Base-by-base conservation (phyloP, 768 basidiomycete species). In the Macrocybe gigantea region DNA sequence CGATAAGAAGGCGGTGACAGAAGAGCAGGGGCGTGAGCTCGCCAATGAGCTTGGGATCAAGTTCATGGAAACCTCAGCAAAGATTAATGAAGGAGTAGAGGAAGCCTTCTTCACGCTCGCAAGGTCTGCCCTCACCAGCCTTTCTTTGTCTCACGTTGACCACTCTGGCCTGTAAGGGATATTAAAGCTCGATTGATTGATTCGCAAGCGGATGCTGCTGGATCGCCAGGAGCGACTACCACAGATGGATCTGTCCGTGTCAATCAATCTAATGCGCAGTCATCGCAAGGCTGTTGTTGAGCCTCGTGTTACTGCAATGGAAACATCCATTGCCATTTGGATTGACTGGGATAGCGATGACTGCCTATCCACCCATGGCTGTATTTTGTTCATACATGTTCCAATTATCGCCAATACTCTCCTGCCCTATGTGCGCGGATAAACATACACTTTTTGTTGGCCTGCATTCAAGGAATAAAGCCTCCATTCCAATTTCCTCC, bases 121-220 rank as follows among this genome's bases (percentile, higher is more conserved):
- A 31, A 83, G 93, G 94, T 95, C 22, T 33, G 31, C 31, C 38
- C 3, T 13, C 44, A 30, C 39, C 12, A 12, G 7, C 15, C 15
- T 41, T 2, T 12, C 43, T 33, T 42, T 44, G 14, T 33, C 41
- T 34, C 7, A 42, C 44, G 10, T 12, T 29, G 15, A 33, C 13
- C 39, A 11, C 50, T 49, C 30, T 34, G 22, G 22, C 2, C 22
- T 4, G 22, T 22, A 62, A 94, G 95, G 63, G 95, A 96, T 64
- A 97, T 98, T 78, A 99, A 98, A 75, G 79, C 90, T 43, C 90
- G 96, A 41, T 75, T 98, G 55, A 97, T 98, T 62, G 96, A 98
- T 68, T 92, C 93, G 9, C 88, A 91, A 68, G 84, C 79, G 15
- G 87, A 88, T 41, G 72, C 72, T 15, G 65, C 69, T 14, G 71